Evolutionary conservation across 2,329 filamentous ascomycete species (phyloP).

Genomic region (Cadophora gregata): DNA sequence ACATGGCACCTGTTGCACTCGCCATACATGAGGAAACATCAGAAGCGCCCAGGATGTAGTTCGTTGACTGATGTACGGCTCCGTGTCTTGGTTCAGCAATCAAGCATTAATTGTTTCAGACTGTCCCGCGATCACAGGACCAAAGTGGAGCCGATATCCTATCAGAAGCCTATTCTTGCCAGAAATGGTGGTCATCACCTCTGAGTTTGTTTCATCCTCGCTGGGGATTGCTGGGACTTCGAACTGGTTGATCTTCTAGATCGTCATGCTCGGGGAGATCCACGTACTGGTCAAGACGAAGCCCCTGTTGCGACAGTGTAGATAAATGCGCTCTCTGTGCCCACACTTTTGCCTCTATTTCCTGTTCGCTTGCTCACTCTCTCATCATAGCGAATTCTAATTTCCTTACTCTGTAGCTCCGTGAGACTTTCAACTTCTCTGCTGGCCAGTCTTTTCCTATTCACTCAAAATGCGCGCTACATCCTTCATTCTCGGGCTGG

Average conservation of each 20-base stretch:
- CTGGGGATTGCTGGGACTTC: background rate
- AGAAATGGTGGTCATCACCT: background rate
- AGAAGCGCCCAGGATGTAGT: conserved; percentile 2
- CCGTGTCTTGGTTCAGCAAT: background rate
- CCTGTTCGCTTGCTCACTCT: background rate
- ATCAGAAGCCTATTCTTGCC: background rate
- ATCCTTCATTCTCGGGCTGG: background rate
- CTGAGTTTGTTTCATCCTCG: background rate
- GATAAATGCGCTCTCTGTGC: background rate
- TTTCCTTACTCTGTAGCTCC: background rate
- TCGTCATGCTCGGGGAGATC: background rate
- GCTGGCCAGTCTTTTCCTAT: background rate
- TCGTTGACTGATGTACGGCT: background rate
- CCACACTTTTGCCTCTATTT: background rate
- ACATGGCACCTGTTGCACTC: background rate
- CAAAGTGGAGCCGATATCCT: background rate
- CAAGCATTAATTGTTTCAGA: conserved; percentile 1
- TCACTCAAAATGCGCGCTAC: background rate
- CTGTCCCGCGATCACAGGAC: background rate
- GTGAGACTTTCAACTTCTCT: background rate
- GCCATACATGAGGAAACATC: background rate
- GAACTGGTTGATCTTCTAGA: background rate
- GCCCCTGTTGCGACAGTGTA: background rate
- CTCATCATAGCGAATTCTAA: background rate
- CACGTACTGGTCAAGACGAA: background rate